Base-by-base conservation (phyloP, 345 rosid species). In the Lagerstroemia speciosa region DNA sequence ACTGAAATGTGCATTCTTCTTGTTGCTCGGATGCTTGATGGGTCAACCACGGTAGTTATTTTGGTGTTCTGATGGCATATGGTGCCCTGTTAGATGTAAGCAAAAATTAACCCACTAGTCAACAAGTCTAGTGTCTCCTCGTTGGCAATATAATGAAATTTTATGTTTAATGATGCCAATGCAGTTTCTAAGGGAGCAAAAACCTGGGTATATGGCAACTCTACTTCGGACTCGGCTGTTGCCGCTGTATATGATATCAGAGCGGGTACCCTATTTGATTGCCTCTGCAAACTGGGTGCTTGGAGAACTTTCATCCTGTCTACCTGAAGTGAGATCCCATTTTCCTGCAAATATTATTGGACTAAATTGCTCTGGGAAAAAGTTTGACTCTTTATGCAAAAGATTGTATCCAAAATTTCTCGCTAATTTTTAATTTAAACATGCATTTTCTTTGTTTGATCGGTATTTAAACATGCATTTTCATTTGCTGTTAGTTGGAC, bases 51-150 rank as follows among this genome's bases (percentile, higher is more conserved):
- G 63, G 69, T 90, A 91, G 97, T 77, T 91, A 91, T 83, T 91
- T 83, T 82, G 93, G 93, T 55, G 91, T 91, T 74, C 78, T 87
- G 76, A 87, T 86, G 85, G 97, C 97, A 62, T 89, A 80, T 75
- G 93, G 93, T 73, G 91, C 89, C 67, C 83, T 91, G 78, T 89
- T 86, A 83, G 97, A 91, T 79, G 97, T 91, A 86, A 85, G 89
- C n/a, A 78, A 72, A 69, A 62, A 36, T 69, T 15, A 36, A 63
- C 73, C 65, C 29, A 40, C 74, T 53, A 69, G 46, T 66, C 79
- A 65, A 41, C 26, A 58, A 45, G 20, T 67, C 64, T 7, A 10
- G n/a, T 16, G 14, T 67, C 14, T 64, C 31, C 40, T 55, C 61
- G 27, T 40, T 40, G 57, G 32, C 29, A 30, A 40, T 7, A 30